A percentile compares a stretch with the other conserved stretches of the same genome.
Evolutionary conservation across 2,329 filamentous ascomycete species (phyloP).

Genomic region (Calonectria leucothoes): DNA sequence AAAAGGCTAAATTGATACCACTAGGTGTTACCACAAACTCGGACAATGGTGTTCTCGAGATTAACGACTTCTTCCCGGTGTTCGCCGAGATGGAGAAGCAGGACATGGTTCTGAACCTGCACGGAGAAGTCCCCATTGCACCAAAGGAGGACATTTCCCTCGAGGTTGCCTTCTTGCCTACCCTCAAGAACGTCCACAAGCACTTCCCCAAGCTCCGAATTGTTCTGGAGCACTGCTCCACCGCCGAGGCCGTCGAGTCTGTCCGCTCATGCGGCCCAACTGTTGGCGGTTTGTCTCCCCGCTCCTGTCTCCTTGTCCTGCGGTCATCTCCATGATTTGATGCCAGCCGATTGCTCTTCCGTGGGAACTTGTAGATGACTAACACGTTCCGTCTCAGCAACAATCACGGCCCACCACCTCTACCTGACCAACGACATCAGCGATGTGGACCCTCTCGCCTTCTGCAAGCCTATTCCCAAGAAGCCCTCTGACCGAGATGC

Average conservation of each 20-base stretch:
- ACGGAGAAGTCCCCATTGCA: constrained; percentile 79
- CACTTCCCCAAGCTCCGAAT: constrained; percentile 79
- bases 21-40: constrained; percentile 74
- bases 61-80: constrained; percentile 79
- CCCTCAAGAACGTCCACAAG: constrained; percentile 77
- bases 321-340: not conserved
- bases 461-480: constrained; percentile 82
- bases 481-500: constrained; percentile 79
- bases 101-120: constrained; percentile 89
- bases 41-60: constrained; percentile 75
- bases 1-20: constrained; percentile 27
- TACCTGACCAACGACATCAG: constrained; percentile 81
- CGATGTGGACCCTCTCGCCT: constrained; percentile 68
- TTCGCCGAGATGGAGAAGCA: constrained; percentile 92
- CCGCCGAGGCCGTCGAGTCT: constrained; percentile 81
- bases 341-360: not conserved
- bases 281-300: constrained; percentile 67
- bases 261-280: constrained; percentile 81
- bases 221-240: constrained; percentile 83
- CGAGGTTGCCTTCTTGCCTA: constrained; percentile 79
- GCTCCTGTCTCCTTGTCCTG: not conserved
- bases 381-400: constrained; percentile 56
- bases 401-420: constrained; percentile 89
- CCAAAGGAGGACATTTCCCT: constrained; percentile 60
- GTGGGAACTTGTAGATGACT: not conserved